These are phyloP conservation scores for Boletus mariae DNA, from an alignment of 1,284 basidiomycete species.

Conservation along the genomic window DNA sequence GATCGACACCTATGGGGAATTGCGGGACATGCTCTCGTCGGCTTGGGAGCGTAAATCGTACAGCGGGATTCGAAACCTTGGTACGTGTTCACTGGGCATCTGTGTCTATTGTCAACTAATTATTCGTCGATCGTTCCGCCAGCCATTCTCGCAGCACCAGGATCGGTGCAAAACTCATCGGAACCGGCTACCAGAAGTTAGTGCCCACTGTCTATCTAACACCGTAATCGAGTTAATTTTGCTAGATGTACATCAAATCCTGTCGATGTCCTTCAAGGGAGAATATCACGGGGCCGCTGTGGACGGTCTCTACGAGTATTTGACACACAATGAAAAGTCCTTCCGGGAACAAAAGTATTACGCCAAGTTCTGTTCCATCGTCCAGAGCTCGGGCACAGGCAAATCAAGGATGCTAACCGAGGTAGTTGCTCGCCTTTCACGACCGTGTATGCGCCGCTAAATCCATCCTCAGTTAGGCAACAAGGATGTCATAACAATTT, in stretches of 20 bases:
- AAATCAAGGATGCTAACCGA: no score
- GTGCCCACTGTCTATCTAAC: no score
- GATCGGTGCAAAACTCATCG: no score
- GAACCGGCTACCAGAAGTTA: no score
- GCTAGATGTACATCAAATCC: neutral
- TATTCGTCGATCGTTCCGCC: no score
- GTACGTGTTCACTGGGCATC: neutral
- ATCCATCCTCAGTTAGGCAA: slow-evolving; percentile 6
- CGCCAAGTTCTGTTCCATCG: no score
- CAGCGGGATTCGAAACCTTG: neutral
- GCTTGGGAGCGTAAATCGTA: neutral
- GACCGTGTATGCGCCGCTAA: neutral
- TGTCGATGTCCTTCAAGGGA: neutral
- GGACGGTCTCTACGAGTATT: neutral
- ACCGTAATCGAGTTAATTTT: no score
- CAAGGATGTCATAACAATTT: slow-evolving; percentile 13
- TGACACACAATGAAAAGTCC: no score
- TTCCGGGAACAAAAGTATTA: no score
- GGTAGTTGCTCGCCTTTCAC: no score
- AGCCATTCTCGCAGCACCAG: neutral
- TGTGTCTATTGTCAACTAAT: neutral
- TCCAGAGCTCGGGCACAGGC: no score
- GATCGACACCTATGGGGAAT: neutral
- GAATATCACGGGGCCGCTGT: neutral
- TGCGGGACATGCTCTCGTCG: neutral